Conservation (phyloP, 495 filamentous ascomycete species). For the Xylaria curta region DNA sequence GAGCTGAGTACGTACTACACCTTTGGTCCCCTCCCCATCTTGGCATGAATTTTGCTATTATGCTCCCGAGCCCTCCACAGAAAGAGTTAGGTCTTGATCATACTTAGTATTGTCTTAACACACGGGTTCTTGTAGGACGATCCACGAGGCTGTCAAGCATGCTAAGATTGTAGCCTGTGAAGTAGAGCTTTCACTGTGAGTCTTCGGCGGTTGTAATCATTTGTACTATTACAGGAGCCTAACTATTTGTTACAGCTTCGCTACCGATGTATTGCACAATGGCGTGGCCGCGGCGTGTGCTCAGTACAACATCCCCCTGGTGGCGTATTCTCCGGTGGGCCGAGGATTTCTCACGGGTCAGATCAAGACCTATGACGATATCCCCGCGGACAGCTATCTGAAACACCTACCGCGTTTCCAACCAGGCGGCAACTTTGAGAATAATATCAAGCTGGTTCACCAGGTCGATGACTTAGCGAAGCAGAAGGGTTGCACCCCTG, state of each 20-base stretch:
- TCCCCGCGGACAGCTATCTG: slow-evolving; percentile 66
- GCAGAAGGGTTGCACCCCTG: slow-evolving; percentile 72
- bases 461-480: slow-evolving; percentile 70
- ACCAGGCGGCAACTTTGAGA: slow-evolving; percentile 66
- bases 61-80: not conserved
- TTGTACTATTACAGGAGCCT: slow-evolving; percentile 69
- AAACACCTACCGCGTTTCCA: slow-evolving; percentile 67
- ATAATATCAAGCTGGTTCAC: slow-evolving; percentile 74
- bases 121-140: slow-evolving; percentile 52
- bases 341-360: slow-evolving; percentile 60
- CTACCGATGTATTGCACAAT: slow-evolving; percentile 59
- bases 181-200: slow-evolving; percentile 77
- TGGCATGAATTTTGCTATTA: not conserved
- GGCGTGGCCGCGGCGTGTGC: slow-evolving; percentile 75
- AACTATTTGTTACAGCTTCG: slow-evolving; percentile 57
- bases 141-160: slow-evolving; percentile 72
- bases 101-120: not conserved
- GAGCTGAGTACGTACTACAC: slow-evolving; percentile 51
- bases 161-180: slow-evolving; percentile 78
- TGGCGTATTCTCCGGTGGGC: slow-evolving; percentile 57
- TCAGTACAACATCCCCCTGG: slow-evolving; percentile 74
- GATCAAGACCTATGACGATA: slow-evolving; percentile 64
- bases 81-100: not conserved
- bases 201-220: slow-evolving; percentile 51
- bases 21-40: not conserved